Evolutionary conservation across 23 red algal species (phyloP).

Genomic region (Gracilariopsis chorda): DNA sequence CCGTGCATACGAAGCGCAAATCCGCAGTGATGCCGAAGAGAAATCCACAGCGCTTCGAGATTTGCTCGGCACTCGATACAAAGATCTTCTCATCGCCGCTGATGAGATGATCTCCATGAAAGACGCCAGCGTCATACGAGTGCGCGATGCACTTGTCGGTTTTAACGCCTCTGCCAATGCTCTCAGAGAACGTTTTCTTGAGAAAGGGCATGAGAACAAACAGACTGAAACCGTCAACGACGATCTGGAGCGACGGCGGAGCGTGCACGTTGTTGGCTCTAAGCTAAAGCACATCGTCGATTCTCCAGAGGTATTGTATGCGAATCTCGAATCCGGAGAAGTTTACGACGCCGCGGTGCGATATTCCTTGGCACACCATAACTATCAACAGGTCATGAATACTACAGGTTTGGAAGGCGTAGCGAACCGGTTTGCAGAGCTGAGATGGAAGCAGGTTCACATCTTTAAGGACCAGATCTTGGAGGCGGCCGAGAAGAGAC

Average conservation of each 20-base stretch:
- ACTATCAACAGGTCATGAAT: slow-evolving; percentile 12
- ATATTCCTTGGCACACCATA: slow-evolving; percentile 6
- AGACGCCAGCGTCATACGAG: neutral
- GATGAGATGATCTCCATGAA: slow-evolving; percentile 44
- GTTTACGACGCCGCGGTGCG: slow-evolving; percentile 60
- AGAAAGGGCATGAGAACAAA: neutral
- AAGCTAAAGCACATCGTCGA: slow-evolving; percentile 61
- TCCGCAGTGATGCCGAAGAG: slow-evolving; percentile 62
- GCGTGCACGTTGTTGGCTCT: slow-evolving; percentile 54
- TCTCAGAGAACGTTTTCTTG: neutral
- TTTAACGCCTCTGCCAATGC: neutral
- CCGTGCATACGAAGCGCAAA: slow-evolving; percentile 51
- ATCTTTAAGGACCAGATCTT: slow-evolving; percentile 52
- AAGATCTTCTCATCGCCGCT: slow-evolving; percentile 35
- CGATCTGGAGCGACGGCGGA: slow-evolving; percentile 19
- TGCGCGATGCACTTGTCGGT: slow-evolving; percentile 44
- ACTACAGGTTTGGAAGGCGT: slow-evolving; percentile 41
- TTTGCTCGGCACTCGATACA: slow-evolving; percentile 54
- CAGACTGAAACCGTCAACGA: slow-evolving; percentile 15
- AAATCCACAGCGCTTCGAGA: slow-evolving; percentile 44
- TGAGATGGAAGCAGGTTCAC: slow-evolving; percentile 39
- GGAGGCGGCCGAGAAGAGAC: slow-evolving; percentile 34
- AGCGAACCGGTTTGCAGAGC: slow-evolving; percentile 58
- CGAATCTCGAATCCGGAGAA: slow-evolving; percentile 37
- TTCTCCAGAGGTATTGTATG: slow-evolving; percentile 67